Evolutionary conservation across 1,284 basidiomycete genomes (phyloP).

Genomic region (Stygiomarasmius scandens): DNA sequence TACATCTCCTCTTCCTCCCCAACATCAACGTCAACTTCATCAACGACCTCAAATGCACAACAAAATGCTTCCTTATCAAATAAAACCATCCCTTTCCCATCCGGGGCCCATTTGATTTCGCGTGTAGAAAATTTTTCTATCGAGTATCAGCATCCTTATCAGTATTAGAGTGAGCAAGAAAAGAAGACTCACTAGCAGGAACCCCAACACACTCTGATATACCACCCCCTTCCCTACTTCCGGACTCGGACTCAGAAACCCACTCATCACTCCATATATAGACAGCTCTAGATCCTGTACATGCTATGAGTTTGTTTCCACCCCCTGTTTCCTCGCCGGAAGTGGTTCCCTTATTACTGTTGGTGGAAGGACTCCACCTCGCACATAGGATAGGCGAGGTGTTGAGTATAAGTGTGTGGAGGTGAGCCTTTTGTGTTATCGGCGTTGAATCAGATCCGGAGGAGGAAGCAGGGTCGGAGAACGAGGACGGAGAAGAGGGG

Average conservation of each 20-base stretch:
- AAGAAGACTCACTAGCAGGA: slow-evolving; percentile 62
- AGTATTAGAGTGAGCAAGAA: not conserved
- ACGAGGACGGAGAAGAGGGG: slow-evolving; percentile 35
- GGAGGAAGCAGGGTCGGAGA: no score
- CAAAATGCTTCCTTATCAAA: slow-evolving; percentile 78
- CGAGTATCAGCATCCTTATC: slow-evolving; percentile 13
- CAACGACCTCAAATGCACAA: slow-evolving; percentile 81
- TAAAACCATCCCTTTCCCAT: slow-evolving; percentile 77
- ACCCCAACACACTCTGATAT: slow-evolving; percentile 83
- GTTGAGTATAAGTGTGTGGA: slow-evolving; percentile 71
- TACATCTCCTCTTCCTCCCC: no score
- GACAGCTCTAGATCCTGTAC: slow-evolving; percentile 67
- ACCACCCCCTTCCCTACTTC: slow-evolving; percentile 59
- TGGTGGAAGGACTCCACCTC: slow-evolving; percentile 86
- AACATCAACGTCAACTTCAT: slow-evolving; percentile 32
- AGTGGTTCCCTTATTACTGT: no score
- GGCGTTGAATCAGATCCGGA: slow-evolving; percentile 46
- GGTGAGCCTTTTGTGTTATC: slow-evolving; percentile 43
- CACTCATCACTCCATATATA: slow-evolving; percentile 86
- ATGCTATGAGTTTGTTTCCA: slow-evolving; percentile 67
- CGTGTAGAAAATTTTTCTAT: slow-evolving; percentile 69
- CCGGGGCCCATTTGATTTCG: slow-evolving; percentile 78
- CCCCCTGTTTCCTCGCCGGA: slow-evolving; percentile 39
- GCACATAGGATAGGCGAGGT: slow-evolving; percentile 59
- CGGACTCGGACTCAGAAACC: slow-evolving; percentile 51